Base-by-base conservation (phyloP, 108 stramenopile genomes). In the Licmophora abbreviata region DNA sequence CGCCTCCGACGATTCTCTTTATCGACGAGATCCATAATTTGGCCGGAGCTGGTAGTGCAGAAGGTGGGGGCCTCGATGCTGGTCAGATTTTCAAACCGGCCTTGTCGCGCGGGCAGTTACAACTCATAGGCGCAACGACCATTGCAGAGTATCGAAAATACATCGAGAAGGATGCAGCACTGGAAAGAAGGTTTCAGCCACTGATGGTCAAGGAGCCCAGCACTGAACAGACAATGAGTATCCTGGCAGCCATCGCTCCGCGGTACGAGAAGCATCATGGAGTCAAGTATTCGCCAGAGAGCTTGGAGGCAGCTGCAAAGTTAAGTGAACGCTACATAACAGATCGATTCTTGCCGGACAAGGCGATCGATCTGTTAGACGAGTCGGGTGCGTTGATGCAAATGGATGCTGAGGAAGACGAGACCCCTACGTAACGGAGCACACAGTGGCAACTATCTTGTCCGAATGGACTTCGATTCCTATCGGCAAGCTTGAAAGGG, bases 351-450 rank as follows among this genome's bases (percentile, higher is more conserved):
- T 71, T 91, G 43, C 89, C 89, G 0, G 89, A 96, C 56, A 93
- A 92, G 63, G 70, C 65, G 29, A 94, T 97, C 48, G 97, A 98
- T 63, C 62, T 98, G 46, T 57, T 98, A 34, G 97, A 98, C 63
- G 97, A 98, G 79, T 92, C 95, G 12, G 94, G 94, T 7, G 95
- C 97, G 1, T 71, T 92, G 42, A 79, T 91, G 1, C 86, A 92
- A 42, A 87, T 95, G 50, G 81, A 91, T 44, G 64, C 70, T 44
- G n/a, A 63, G n/a, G 32, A 33, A 36, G 1, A 18, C 42, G 3
- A n/a, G n/a, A n/a, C n/a, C n/a, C n/a, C n/a, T n/a, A 48, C 2
- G 87, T 90, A 45, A 73, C 73, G 24, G 85, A 92, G 54, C 81
- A 79, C 17, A 70, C 71, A 1, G 51, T 82, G 9, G 76, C 79